A percentile compares a stretch with the other conserved stretches of the same genome.
phyloP scores from a whole-genome alignment of 495 filamentous ascomycete genomes.

The Aspergillus cavernicola region DNA sequence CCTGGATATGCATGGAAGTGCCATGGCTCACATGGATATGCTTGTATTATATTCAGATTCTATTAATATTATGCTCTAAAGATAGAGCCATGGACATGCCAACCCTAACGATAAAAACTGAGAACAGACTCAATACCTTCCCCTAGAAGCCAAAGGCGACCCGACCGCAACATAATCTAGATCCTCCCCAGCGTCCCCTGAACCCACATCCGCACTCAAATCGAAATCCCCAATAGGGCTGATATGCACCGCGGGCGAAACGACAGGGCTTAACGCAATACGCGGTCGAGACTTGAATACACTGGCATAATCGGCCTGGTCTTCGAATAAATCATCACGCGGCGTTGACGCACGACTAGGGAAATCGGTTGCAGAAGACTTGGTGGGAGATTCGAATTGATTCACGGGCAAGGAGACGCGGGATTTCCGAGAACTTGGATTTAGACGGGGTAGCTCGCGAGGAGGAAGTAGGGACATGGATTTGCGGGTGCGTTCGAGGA shows the following conservation, averaged over 20 bases:
- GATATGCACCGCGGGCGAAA: slow-evolving; percentile 52
- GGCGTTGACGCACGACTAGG: slow-evolving; percentile 43
- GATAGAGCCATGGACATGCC: background rate
- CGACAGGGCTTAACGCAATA: slow-evolving; percentile 69
- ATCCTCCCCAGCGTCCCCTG: slow-evolving; percentile 1
- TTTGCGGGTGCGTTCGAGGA: slow-evolving; percentile 74
- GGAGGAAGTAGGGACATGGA: slow-evolving; percentile 64
- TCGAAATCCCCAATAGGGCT: slow-evolving; percentile 33
- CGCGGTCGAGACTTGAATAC: slow-evolving; percentile 84
- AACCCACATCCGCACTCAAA: slow-evolving; percentile 17
- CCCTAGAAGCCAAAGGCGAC: slow-evolving; percentile 14
- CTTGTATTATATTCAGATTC: no score
- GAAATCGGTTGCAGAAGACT: slow-evolving; percentile 13
- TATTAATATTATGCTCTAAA: background rate
- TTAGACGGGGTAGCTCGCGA: slow-evolving; percentile 25
- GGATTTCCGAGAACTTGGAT: slow-evolving; percentile 20
- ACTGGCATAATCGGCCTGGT: slow-evolving; percentile 74
- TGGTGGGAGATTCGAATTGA: slow-evolving; percentile 57
- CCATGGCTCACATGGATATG: no score
- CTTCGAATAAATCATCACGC: slow-evolving; percentile 56
- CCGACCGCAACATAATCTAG: background rate
- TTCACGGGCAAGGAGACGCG: slow-evolving; percentile 58
- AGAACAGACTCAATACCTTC: background rate
- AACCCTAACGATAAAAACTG: background rate
- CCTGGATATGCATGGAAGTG: no score